Conservation (phyloP, 148 eudicot genomes). For the Chenopodium quinoa region DNA sequence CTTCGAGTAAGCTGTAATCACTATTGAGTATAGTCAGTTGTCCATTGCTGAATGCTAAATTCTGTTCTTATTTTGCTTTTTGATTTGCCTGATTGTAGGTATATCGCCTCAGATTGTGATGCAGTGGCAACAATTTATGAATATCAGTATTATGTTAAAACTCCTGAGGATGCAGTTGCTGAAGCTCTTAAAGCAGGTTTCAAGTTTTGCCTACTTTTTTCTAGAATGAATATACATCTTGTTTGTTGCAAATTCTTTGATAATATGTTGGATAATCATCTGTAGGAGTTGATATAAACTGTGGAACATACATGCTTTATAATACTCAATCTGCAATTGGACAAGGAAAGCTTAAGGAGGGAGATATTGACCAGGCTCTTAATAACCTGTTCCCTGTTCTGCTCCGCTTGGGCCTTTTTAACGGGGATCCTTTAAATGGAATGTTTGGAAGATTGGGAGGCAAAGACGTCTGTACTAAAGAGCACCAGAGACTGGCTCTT, state of each 20-base stretch:
- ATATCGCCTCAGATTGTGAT: constrained; percentile 92
- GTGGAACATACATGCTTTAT: constrained; percentile 80
- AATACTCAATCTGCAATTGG: constrained; percentile 61
- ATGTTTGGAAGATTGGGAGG: constrained; percentile 59
- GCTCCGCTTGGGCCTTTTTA: constrained; percentile 74
- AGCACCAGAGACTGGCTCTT: constrained; percentile 72
- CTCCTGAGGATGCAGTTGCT: constrained; percentile 87
- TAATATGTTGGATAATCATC: neutral
- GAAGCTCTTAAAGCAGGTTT: constrained; percentile 85
- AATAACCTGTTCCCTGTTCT: constrained; percentile 69
- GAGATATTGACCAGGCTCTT: constrained; percentile 78
- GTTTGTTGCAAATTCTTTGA: constrained; percentile 10
- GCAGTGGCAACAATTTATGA: constrained; percentile 94
- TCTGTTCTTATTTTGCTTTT: constrained; percentile 20
- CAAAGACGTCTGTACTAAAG: constrained; percentile 62
- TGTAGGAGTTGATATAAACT: constrained; percentile 85
- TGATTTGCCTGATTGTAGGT: constrained; percentile 48
- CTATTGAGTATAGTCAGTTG: neutral
- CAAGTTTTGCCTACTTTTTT: neutral
- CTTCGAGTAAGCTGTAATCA: neutral
- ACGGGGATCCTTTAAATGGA: constrained; percentile 61
- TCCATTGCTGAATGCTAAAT: neutral
- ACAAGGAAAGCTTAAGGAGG: constrained; percentile 64
- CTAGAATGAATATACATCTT: too few species aligned
- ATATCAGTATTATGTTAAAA: constrained; percentile 58